Evolutionary conservation across 2,329 filamentous ascomycete genomes (phyloP).

Genomic region (Pseudopithomyces chartarum): DNA sequence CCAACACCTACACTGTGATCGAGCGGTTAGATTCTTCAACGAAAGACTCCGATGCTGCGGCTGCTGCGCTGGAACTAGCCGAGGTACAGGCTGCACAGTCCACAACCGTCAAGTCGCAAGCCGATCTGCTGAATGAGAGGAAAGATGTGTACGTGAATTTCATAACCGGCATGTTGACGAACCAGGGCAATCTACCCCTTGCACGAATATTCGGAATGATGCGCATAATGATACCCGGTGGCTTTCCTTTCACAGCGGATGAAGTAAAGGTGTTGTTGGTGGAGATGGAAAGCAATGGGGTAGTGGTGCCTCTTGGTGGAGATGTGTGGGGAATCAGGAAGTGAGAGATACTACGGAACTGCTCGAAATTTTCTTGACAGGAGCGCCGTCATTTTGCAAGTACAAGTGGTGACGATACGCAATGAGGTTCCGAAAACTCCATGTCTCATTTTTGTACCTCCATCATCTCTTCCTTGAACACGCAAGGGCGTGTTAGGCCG

Average conservation of each 20-base stretch:
- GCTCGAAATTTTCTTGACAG: not conserved
- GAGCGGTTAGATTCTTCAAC: constrained; percentile 54
- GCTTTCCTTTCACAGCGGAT: constrained; percentile 87
- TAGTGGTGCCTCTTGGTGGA: constrained; percentile 35
- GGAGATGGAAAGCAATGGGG: constrained; percentile 63
- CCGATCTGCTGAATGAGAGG: constrained; percentile 69
- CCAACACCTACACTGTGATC: constrained; percentile 67
- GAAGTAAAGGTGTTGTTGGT: constrained; percentile 81
- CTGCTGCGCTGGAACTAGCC: constrained; percentile 42
- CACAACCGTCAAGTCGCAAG: constrained; percentile 56
- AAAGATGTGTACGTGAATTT: constrained; percentile 86
- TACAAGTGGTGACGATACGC: too few relatives aligned
- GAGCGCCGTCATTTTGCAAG: not conserved
- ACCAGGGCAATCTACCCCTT: constrained; percentile 82
- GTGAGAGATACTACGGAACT: not conserved
- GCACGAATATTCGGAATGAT: constrained; percentile 90
- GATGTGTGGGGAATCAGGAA: constrained; percentile 42
- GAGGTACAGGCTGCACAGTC: constrained; percentile 48
- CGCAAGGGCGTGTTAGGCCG: too few relatives aligned
- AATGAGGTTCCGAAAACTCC: too few relatives aligned
- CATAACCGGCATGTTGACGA: constrained; percentile 93
- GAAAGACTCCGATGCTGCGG: constrained; percentile 41
- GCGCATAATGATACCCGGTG: constrained; percentile 85
- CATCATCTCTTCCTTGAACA: too few relatives aligned
- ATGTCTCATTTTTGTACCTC: too few relatives aligned